Conservation (phyloP, 1,284 basidiomycete genomes). For the Rhodotorula sp. region DNA sequence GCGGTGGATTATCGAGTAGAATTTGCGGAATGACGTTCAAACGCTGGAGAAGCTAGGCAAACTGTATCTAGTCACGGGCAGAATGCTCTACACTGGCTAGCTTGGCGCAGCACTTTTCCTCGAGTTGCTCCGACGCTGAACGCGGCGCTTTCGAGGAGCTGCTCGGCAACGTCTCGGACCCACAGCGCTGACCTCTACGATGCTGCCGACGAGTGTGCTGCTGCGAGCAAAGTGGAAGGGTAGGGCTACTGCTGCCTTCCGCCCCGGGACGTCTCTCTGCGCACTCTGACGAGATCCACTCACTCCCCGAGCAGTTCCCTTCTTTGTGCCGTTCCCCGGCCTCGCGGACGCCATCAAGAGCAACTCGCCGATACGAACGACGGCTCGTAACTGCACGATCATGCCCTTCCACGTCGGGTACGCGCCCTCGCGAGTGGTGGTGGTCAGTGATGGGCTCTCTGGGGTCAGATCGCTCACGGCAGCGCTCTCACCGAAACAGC, state of each 20-base stretch:
- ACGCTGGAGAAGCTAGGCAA: too few relatives aligned
- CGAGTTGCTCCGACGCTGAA: too few relatives aligned
- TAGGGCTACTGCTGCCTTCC: background rate
- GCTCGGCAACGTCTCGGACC: too few relatives aligned
- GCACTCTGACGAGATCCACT: background rate
- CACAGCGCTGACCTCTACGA: background rate
- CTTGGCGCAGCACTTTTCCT: too few relatives aligned
- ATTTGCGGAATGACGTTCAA: too few relatives aligned
- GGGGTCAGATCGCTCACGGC: background rate
- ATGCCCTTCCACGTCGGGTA: slow-evolving; percentile 90
- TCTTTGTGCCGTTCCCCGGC: slow-evolving; percentile 91
- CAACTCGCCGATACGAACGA: slow-evolving; percentile 83
- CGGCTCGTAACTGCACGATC: slow-evolving; percentile 87
- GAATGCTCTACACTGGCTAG: too few relatives aligned
- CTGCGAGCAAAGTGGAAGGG: slow-evolving; percentile 39
- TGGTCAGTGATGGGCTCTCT: background rate
- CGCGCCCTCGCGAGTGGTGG: background rate
- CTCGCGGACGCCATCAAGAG: slow-evolving; percentile 77
- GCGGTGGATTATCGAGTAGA: too few relatives aligned
- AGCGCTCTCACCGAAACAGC: slow-evolving; percentile 6
- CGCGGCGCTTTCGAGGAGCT: too few relatives aligned
- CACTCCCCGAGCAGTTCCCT: slow-evolving; percentile 65
- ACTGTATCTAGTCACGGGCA: too few relatives aligned
- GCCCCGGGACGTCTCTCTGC: background rate
- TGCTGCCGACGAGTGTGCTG: slow-evolving; percentile 14